phyloP scores from a whole-genome alignment of 148 eudicot species.

The Suaeda aralocaspica region DNA sequence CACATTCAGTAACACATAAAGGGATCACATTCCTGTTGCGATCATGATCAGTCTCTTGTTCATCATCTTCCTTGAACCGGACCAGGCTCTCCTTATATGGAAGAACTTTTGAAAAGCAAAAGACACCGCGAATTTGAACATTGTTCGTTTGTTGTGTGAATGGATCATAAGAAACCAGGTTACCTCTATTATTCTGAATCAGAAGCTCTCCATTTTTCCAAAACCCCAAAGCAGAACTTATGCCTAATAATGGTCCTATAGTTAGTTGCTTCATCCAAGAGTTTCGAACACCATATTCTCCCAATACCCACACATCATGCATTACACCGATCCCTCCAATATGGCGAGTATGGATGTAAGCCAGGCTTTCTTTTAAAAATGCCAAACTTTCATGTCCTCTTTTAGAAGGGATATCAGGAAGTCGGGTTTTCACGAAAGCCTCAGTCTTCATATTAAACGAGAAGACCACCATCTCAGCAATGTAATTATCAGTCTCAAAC shows the following conservation, averaged over 20 bases:
- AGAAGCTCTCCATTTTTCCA: slow-evolving; percentile 26
- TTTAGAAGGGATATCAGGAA: slow-evolving; percentile 32
- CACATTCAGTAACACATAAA: slow-evolving; percentile 11
- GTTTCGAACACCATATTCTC: slow-evolving; percentile 27
- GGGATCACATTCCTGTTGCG: background rate
- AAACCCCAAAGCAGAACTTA: slow-evolving; percentile 20
- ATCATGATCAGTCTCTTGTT: slow-evolving; percentile 1
- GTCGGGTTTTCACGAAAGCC: slow-evolving; percentile 26
- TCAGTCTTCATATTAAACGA: slow-evolving; percentile 32
- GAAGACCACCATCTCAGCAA: slow-evolving; percentile 29
- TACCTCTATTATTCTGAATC: slow-evolving; percentile 5
- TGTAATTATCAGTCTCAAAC: slow-evolving; percentile 32
- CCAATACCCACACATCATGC: slow-evolving; percentile 35
- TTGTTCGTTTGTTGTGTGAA: slow-evolving; percentile 7
- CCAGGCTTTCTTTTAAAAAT: slow-evolving; percentile 15
- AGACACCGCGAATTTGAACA: slow-evolving; percentile 11
- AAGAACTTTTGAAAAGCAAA: slow-evolving; percentile 10
- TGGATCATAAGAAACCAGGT: slow-evolving; percentile 21
- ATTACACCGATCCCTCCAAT: slow-evolving; percentile 14
- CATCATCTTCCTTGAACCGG: background rate
- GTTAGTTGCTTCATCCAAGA: slow-evolving; percentile 30
- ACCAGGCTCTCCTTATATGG: slow-evolving; percentile 29
- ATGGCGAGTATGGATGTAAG: slow-evolving; percentile 32
- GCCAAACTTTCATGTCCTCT: slow-evolving; percentile 26
- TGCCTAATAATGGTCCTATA: slow-evolving; percentile 23